These are phyloP conservation scores for Amaranthus cruentus DNA, from an alignment of 148 eudicot genomes.

Conservation along the genomic window DNA sequence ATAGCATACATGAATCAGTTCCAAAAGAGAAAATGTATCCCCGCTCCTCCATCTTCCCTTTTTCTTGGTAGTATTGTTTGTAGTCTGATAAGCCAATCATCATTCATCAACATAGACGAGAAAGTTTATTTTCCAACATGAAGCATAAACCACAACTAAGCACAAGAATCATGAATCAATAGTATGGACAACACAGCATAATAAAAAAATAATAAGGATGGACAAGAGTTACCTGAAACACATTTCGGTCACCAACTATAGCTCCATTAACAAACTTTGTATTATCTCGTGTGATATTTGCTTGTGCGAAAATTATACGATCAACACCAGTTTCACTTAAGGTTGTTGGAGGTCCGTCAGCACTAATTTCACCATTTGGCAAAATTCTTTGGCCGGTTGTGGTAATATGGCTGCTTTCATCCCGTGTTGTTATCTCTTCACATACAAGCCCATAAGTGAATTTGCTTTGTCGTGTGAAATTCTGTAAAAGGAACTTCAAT, in stretches of 20 bases:
- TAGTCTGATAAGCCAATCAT: too few relatives aligned
- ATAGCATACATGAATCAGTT: too few relatives aligned
- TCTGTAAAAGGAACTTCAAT: constrained; percentile 37
- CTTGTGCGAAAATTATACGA: constrained; percentile 84
- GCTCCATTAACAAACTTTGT: constrained; percentile 94
- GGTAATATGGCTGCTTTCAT: constrained; percentile 75
- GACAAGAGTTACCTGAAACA: constrained; percentile 65
- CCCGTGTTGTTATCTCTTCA: constrained; percentile 91
- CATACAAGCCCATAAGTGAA: constrained; percentile 90
- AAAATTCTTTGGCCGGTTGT: constrained; percentile 80
- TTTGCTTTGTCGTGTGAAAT: constrained; percentile 87
- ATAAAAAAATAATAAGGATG: not conserved
- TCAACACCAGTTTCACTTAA: constrained; percentile 93
- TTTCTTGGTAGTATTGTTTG: too few relatives aligned
- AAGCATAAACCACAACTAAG: too few relatives aligned
- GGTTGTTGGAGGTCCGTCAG: constrained; percentile 98
- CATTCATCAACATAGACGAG: too few relatives aligned
- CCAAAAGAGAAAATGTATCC: too few relatives aligned
- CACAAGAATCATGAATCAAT: too few relatives aligned
- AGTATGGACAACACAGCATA: not conserved
- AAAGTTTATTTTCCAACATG: too few relatives aligned
- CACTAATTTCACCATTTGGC: constrained; percentile 88
- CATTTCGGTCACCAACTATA: constrained; percentile 91
- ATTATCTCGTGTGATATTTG: constrained; percentile 91
- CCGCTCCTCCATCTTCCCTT: too few relatives aligned